Conservation (phyloP, 2,329 filamentous ascomycete species). For the Colletotrichum kahawae region DNA sequence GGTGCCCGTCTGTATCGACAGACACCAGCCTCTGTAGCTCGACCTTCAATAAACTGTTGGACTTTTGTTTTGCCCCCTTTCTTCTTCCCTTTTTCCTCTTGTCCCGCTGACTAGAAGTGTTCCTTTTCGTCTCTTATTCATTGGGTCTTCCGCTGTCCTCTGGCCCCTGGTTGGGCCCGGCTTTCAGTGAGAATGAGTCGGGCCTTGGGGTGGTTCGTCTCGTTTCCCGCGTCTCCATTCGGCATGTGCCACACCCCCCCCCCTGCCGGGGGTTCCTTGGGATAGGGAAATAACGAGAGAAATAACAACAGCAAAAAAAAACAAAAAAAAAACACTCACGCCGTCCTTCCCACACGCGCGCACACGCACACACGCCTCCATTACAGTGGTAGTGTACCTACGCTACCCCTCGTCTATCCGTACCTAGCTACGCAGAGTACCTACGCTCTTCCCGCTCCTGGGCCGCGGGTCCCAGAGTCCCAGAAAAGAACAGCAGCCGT, state of each 20-base stretch:
- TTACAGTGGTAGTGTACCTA: neutral
- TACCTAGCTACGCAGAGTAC: neutral
- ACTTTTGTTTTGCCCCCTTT: constrained; percentile 25
- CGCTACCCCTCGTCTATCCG: neutral
- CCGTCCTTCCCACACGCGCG: neutral
- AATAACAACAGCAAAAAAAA: neutral
- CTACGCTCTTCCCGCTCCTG: neutral
- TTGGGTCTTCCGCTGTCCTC: neutral
- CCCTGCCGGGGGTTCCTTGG: neutral
- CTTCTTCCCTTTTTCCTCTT: constrained; percentile 23
- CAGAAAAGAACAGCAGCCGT: neutral
- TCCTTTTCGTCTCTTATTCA: neutral
- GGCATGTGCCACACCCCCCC: neutral
- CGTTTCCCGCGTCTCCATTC: constrained; percentile 11
- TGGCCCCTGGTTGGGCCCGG: neutral
- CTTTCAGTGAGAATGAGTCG: neutral
- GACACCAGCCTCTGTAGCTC: constrained; percentile 35
- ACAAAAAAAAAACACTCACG: neutral
- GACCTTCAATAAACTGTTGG: constrained; percentile 37
- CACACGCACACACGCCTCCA: neutral
- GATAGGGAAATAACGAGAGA: constrained; percentile 7
- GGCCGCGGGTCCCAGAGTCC: neutral
- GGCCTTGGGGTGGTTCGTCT: constrained; percentile 10
- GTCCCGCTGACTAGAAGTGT: neutral
- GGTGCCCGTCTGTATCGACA: too few species aligned